phyloP scores from a whole-genome alignment of 805 yeast genomes.

The Wickerhamomyces strasburgensis region DNA sequence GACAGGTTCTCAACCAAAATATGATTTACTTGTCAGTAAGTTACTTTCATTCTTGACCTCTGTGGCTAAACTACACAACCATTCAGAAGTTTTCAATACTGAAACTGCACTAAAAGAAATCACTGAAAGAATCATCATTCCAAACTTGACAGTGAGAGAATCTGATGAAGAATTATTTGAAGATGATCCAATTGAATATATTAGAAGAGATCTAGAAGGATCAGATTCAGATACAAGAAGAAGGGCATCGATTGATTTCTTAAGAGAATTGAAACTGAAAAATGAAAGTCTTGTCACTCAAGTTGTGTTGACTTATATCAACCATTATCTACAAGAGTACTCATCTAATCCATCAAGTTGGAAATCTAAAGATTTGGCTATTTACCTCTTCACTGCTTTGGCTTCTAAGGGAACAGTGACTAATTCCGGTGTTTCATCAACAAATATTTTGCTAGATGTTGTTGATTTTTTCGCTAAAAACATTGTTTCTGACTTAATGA shows the following conservation, averaged over 20 bases:
- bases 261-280: conserved; percentile 77
- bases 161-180: conserved; percentile 90
- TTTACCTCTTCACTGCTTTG: conserved; percentile 78
- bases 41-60: conserved; percentile 79
- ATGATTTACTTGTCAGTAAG: conserved; percentile 78
- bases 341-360: conserved; percentile 49
- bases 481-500: conserved; percentile 78
- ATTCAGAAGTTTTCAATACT: conserved; percentile 57
- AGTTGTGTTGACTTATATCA: conserved; percentile 68
- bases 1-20: conserved; percentile 66
- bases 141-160: conserved; percentile 81
- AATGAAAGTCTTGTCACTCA: conserved; percentile 71
- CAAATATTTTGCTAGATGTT: conserved; percentile 80
- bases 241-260: conserved; percentile 86
- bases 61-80: conserved; percentile 66
- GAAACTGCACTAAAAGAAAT: conserved; percentile 67
- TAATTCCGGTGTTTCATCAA: conserved; percentile 78
- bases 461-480: conserved; percentile 77
- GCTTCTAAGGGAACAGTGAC: conserved; percentile 93
- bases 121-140: conserved; percentile 78
- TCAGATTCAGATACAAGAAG: conserved; percentile 91
- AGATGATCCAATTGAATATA: conserved; percentile 93
- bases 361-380: conserved; percentile 84
- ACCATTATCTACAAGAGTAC: conserved; percentile 55
- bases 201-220: conserved; percentile 91